Conservation (phyloP, 805 yeast genomes). For the Candida multigemmis region DNA sequence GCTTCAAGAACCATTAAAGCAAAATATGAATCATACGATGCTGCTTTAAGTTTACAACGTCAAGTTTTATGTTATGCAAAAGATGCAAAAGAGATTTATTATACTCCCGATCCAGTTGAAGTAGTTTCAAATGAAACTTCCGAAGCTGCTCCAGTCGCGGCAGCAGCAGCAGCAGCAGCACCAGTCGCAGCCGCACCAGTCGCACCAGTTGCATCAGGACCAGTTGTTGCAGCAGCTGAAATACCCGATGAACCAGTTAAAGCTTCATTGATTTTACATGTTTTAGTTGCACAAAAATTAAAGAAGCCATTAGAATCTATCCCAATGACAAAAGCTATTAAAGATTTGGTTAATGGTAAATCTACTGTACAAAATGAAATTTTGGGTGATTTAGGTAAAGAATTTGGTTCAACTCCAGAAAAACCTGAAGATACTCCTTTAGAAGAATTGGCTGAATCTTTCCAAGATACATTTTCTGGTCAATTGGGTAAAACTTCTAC, state of each 20-base stretch:
- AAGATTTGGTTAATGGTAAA: slow-evolving; percentile 96
- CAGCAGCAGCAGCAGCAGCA: slow-evolving; percentile 44
- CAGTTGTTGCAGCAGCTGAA: slow-evolving; percentile 75
- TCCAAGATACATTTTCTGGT: slow-evolving; percentile 87
- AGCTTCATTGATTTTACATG: slow-evolving; percentile 76
- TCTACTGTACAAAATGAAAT: slow-evolving; percentile 98
- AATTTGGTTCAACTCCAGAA: slow-evolving; percentile 96
- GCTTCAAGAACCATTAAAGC: slow-evolving; percentile 92
- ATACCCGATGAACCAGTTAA: slow-evolving; percentile 85
- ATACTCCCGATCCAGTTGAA: slow-evolving; percentile 74
- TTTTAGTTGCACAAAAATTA: slow-evolving; percentile 89
- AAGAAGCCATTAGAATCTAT: slow-evolving; percentile 83
- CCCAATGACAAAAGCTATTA: slow-evolving; percentile 86
- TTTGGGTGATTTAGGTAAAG: slow-evolving; percentile 97
- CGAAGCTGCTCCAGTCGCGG: slow-evolving; percentile 47
- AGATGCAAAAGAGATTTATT: slow-evolving; percentile 94
- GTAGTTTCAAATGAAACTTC: slow-evolving; percentile 12
- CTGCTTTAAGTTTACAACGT: slow-evolving; percentile 88
- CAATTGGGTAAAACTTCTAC: slow-evolving; percentile 89
- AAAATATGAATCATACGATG: slow-evolving; percentile 95
- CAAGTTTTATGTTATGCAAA: slow-evolving; percentile 93
- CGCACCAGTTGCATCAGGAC: slow-evolving; percentile 53
- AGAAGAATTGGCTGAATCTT: slow-evolving; percentile 88
- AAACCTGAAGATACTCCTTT: slow-evolving; percentile 98
- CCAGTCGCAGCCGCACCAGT: slow-evolving; percentile 52